A percentile compares a stretch with the other conserved stretches of the same genome.
These are phyloP conservation scores for Bacterosira constricta DNA, from an alignment of 108 stramenopile genomes.

Conservation along the genomic window DNA sequence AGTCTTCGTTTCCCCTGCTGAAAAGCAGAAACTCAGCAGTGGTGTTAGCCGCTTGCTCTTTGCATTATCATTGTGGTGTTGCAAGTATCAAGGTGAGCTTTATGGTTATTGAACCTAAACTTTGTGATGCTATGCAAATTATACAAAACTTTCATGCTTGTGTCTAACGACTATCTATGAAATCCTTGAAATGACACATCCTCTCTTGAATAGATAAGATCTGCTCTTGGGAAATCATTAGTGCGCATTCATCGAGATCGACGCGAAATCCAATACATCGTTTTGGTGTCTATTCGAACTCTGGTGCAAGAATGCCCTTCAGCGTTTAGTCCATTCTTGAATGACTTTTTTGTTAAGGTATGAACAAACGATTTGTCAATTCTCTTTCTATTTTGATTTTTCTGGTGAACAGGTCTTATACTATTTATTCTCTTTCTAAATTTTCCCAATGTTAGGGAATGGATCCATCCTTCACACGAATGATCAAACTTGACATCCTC, in stretches of 20 bases:
- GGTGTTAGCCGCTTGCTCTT: constrained; percentile 91
- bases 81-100: constrained; percentile 66
- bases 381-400: not conserved
- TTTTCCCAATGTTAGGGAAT: constrained; percentile 52
- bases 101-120: not conserved
- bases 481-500: constrained; percentile 96
- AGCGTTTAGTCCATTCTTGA: constrained; percentile 94
- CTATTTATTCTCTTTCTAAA: not conserved
- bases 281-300: constrained; percentile 90
- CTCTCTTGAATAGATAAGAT: constrained; percentile 33
- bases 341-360: constrained; percentile 94
- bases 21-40: constrained; percentile 95
- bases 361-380: not conserved
- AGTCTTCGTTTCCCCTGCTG: constrained; percentile 88
- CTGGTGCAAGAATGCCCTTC: constrained; percentile 90
- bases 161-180: not conserved
- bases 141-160: not conserved
- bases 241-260: constrained; percentile 93
- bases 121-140: not conserved
- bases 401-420: not conserved
- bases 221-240: constrained; percentile 91
- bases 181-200: not conserved
- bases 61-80: constrained; percentile 95
- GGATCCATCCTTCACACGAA: constrained; percentile 91
- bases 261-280: constrained; percentile 97